Evolutionary conservation across 2,329 filamentous ascomycete genomes (phyloP), one percentile per base, ranked within the genome.

Genomic region (Dactylellina leptospora): DNA sequence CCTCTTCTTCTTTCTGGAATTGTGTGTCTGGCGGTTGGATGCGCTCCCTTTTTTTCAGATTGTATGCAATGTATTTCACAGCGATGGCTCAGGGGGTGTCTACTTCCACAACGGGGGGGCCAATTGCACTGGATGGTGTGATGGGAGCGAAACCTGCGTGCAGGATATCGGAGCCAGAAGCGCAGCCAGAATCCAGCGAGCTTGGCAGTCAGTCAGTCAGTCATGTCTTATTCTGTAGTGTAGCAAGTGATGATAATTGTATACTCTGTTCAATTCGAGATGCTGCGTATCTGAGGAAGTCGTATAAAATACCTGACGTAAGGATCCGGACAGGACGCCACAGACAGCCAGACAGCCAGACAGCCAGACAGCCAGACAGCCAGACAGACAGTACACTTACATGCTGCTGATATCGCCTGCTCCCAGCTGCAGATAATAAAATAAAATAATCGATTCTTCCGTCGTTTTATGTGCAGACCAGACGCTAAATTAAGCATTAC

Each of bases 261-360:
- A 60, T 47, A 47, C 44, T 47, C 36, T 61, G 58, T 61, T 61
- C 58, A 51, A 4, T 44, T 61, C 30, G 45, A n/a, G n/a, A 42
- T 6, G n/a, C 4, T 6, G 13, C 6, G 30, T 6, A 33, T 6
- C 30, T 33, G 6, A 13, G 6, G 6, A 13, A 13, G 30, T 6
- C 30, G 30, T 33, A 33, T 33, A 33, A 6, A 33, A 33, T 6
- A 33, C 30, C 30, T 33, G 30, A 13, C 30, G 30, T 33, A 33
- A 33, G 30, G 30, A 33, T 33, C 30, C n/a, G n/a, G n/a, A n/a
- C n/a, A n/a, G n/a, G n/a, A n/a, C n/a, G n/a, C n/a, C n/a, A n/a
- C n/a, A n/a, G n/a, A n/a, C n/a, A n/a, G n/a, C n/a, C n/a, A n/a
- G n/a, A n/a, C n/a, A n/a, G n/a, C n/a, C n/a, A n/a, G n/a, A n/a